Base-by-base conservation (phyloP, 768 basidiomycete species). In the Saitozyma podzolica region DNA sequence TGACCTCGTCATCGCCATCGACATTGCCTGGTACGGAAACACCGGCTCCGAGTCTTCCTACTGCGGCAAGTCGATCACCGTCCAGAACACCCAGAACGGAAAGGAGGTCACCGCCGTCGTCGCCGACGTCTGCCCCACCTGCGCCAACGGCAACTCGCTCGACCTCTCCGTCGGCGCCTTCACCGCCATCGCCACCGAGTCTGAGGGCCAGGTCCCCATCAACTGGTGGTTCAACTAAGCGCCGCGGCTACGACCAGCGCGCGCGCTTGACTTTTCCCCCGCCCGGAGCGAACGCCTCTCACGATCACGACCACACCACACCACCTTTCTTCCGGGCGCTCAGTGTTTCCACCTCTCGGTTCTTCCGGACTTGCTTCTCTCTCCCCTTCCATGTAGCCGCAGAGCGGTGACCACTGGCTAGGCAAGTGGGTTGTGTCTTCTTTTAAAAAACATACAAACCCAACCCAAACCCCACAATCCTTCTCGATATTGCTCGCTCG, bases 81-180 rank as follows among this genome's bases (percentile, higher is more conserved):
- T 96, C 74, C 86, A 81, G 61, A 89, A 90, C 82, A 81, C 81
- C 53, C 68, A 80, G 29, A 86, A 85, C 80, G 82, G 84, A 54
- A 85, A 86, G 78, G 74, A 78, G n/a, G 83, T 89, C 61, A 82
- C 78, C 4, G 91, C 87, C 50, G 84, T 82, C 29, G 82, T 96
- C 66, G 89, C 85, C 48, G 91, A 92, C 68, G 87, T 84, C 43
- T 96, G 92, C 83, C 91, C 91, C 29, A 88, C 87, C 17, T 95
- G 91, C 81, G 55, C 72, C 58, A 86, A 84, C 69, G 41, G 42
- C 39, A 84, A 88, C 78, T 89, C 87, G 14, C 86, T 96, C 73
- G 80, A 82, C 54, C 77, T 81, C 62, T 81, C 80, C 37, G 69
- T 54, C 57, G 86, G 72, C 58, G 88, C 89, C 50, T 93, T 94